A percentile compares a stretch with the other conserved stretches of the same genome.
Evolutionary conservation across 192 early-diverging fungal species (phyloP).

Genomic region (Linnemannia exigua): DNA sequence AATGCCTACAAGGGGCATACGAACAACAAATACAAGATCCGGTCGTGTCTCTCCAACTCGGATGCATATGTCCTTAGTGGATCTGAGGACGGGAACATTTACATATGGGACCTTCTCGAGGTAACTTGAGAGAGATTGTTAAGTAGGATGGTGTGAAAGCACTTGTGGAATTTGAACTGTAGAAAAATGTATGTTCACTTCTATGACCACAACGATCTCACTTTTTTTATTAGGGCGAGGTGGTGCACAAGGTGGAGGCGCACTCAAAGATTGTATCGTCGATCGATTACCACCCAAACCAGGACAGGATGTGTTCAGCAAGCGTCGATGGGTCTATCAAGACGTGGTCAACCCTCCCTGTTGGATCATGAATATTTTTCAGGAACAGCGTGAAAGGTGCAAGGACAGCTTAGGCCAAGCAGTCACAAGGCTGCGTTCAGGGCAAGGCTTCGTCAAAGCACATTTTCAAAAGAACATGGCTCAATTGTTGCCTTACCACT

Average conservation of each 20-base stretch:
- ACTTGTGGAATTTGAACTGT: no score
- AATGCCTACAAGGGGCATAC: slow-evolving; percentile 87
- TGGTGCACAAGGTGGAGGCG: slow-evolving; percentile 60
- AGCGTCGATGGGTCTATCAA: slow-evolving; percentile 78
- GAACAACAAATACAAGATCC: slow-evolving; percentile 83
- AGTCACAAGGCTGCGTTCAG: background rate
- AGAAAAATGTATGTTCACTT: no score
- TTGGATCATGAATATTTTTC: background rate
- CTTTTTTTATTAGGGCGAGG: slow-evolving; percentile 56
- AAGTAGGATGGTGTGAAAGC: background rate
- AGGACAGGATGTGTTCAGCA: slow-evolving; percentile 72
- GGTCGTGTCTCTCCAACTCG: slow-evolving; percentile 75
- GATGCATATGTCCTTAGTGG: slow-evolving; percentile 87
- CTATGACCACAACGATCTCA: background rate
- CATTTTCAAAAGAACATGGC: slow-evolving; percentile 11
- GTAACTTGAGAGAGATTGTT: slow-evolving; percentile 25
- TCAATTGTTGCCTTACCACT: background rate
- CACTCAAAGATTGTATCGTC: slow-evolving; percentile 76
- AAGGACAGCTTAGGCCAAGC: background rate
- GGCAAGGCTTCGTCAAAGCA: background rate
- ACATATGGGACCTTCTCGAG: slow-evolving; percentile 89
- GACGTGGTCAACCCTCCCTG: slow-evolving; percentile 62
- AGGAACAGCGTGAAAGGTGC: background rate
- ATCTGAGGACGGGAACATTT: slow-evolving; percentile 90
- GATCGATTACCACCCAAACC: slow-evolving; percentile 77